Evolutionary conservation across 1,284 basidiomycete species (phyloP).

Genomic region (Apiotrichum siamense): DNA sequence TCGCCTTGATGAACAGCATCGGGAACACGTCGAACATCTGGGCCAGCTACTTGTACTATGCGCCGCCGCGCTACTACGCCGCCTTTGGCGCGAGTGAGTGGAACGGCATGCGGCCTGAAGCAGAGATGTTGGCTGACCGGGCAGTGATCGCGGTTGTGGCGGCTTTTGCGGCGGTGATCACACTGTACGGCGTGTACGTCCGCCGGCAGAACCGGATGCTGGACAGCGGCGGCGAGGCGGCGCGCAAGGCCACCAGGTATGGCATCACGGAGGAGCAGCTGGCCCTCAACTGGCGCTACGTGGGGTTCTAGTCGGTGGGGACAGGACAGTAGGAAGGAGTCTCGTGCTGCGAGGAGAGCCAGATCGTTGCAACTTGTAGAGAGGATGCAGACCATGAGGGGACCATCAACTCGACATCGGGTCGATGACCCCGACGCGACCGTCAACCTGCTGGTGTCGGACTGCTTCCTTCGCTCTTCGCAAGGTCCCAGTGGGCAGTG

Average conservation of each 20-base stretch:
- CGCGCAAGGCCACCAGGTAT: slow-evolving; percentile 7
- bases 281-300: slow-evolving; percentile 24
- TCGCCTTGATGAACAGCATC: slow-evolving; percentile 45
- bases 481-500: no score
- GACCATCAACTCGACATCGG: no score
- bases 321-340: no score
- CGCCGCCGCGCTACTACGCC: slow-evolving; percentile 35
- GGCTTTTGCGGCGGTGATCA: slow-evolving; percentile 18
- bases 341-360: no score
- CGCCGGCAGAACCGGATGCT: slow-evolving; percentile 27
- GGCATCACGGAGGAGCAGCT: slow-evolving; percentile 26
- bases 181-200: slow-evolving; percentile 30
- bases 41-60: slow-evolving; percentile 44
- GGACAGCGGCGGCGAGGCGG: slow-evolving; percentile 18
- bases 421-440: no score
- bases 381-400: no score
- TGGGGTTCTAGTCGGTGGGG: slow-evolving; percentile 10
- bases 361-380: no score
- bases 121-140: no score
- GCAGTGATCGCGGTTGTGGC: slow-evolving; percentile 1
- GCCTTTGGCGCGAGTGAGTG: slow-evolving; percentile 33
- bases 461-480: no score
- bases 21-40: slow-evolving; percentile 47
- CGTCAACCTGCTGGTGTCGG: no score
- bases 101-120: no score